phyloP scores from a whole-genome alignment of 1,284 basidiomycete species.

The Rhodotorula sp. region DNA sequence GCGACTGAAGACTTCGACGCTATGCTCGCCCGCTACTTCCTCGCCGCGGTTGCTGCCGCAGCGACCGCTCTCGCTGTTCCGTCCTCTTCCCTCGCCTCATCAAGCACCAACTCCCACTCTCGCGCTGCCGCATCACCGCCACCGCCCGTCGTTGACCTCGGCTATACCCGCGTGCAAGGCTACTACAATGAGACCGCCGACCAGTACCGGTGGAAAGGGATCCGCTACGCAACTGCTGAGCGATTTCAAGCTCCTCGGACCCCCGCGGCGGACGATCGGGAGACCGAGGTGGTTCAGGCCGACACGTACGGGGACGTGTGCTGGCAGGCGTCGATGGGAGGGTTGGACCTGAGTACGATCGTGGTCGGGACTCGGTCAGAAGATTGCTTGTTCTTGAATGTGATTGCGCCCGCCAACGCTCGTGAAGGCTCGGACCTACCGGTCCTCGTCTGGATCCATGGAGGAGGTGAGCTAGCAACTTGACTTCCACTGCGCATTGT shows the following conservation, averaged over 20 bases:
- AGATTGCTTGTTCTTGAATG: constrained; percentile 60
- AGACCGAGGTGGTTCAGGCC: not conserved
- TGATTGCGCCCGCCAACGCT: constrained; percentile 53
- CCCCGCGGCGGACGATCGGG: not conserved
- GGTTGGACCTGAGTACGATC: not conserved
- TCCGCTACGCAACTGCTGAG: not conserved
- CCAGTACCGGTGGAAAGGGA: not conserved
- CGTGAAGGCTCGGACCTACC: constrained; percentile 55
- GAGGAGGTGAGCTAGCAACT: not conserved
- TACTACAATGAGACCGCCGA: not conserved
- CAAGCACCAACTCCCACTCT: not conserved
- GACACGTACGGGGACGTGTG: not conserved
- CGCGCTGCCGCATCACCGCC: not conserved
- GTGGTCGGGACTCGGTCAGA: constrained; percentile 29
- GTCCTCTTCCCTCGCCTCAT: not conserved
- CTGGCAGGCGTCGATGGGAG: not conserved
- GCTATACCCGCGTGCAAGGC: constrained; percentile 3
- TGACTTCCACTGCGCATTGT: not conserved
- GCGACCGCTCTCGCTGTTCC: not conserved
- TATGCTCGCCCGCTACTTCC: not conserved
- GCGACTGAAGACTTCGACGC: too few species aligned
- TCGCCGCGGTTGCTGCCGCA: too few species aligned
- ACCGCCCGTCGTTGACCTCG: constrained; percentile 2
- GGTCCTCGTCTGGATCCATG: constrained; percentile 56
- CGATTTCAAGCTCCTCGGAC: constrained; percentile 1